Percentiles rank a stretch among this genome's conserved stretches.
These are phyloP conservation scores for Aspergillus sojae DNA, from an alignment of 2,329 filamentous ascomycete genomes.

Conservation along the genomic window DNA sequence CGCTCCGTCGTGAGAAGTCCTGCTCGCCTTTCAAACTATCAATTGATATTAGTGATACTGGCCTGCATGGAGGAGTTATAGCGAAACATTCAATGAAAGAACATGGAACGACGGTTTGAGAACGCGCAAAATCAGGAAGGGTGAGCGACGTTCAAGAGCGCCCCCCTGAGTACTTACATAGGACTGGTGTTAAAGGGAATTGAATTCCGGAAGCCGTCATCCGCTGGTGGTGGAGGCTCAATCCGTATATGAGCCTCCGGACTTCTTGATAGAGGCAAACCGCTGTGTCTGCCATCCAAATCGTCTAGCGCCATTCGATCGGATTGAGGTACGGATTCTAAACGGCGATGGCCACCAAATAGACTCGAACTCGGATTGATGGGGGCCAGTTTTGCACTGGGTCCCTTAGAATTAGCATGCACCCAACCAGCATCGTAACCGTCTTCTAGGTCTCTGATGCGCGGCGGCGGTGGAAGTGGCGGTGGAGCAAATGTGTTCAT, in stretches of 20 bases:
- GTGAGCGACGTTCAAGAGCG: neutral
- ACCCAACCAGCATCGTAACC: constrained; percentile 66
- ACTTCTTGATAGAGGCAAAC: constrained; percentile 32
- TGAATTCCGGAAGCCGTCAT: constrained; percentile 39
- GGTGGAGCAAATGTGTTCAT: constrained; percentile 55
- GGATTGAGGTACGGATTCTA: constrained; percentile 33
- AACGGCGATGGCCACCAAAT: constrained; percentile 47
- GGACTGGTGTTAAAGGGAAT: constrained; percentile 32
- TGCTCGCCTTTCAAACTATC: constrained; percentile 61
- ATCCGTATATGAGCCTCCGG: constrained; percentile 39
- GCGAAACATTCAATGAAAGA: neutral
- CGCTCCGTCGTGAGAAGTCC: constrained; percentile 59
- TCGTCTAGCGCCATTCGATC: constrained; percentile 43
- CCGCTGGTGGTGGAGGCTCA: constrained; percentile 35
- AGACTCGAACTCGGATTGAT: constrained; percentile 55
- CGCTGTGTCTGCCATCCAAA: constrained; percentile 35
- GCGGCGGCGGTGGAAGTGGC: constrained; percentile 67
- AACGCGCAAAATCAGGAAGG: neutral
- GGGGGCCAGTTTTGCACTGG: constrained; percentile 50
- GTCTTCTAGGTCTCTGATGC: constrained; percentile 57
- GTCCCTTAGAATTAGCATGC: constrained; percentile 60
- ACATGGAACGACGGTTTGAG: neutral
- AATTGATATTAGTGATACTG: constrained; percentile 2
- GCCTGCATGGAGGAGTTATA: neutral
- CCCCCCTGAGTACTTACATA: constrained; percentile 33